Evolutionary conservation across 257 asterid genomes (phyloP), one percentile per base, ranked within the genome.

Genomic region (Nicotiana knightiana): DNA sequence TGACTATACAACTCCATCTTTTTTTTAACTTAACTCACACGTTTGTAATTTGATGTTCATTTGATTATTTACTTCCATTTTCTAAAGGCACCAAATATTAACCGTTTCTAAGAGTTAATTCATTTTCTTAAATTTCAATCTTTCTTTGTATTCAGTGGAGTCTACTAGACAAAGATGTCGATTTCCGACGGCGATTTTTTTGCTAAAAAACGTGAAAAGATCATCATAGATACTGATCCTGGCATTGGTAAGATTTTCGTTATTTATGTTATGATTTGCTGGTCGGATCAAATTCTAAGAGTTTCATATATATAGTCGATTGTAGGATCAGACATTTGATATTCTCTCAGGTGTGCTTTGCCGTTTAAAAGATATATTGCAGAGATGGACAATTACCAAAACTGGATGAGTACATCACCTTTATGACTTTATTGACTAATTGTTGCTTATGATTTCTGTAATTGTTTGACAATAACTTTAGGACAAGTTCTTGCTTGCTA

Each of bases 191-290:
- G 35, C 35, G 35, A 32, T 32, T 3, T 32, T 32, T 3, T 32
- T 32, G 39, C n/a, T 51, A 59, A 66, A 46, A 58, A 59, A 16
- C 64, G 55, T 16, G 73, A 79, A 51, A 83, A 83, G 79, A 81
- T 85, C 87, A 87, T 87, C 43, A 85, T 87, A 21, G 90, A 87
- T 32, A 87, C 90, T 28, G 90, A 87, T 83, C 90, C 90, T 63
- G 90, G 90, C 57, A 81, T 87, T 83, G 90, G 90, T 87, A 21
- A 76, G 81, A 61, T 26, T 33, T 54, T 54, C 18, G 15, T 61
- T 61, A 28, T 63, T 63, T 28, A 30, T 63, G 39, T 0, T 11
- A 0, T 63, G n/a, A 63, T 63, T 24, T 65, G 28, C 8, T 0
- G 26, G 33, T 33, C 75, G 16, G 17, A 6, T 67, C 16, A 8